A percentile compares a stretch with the other conserved stretches of the same genome.
Conservation (phyloP, 108 stramenopile genomes). For the Pseudonitzschia multistriata region DNA sequence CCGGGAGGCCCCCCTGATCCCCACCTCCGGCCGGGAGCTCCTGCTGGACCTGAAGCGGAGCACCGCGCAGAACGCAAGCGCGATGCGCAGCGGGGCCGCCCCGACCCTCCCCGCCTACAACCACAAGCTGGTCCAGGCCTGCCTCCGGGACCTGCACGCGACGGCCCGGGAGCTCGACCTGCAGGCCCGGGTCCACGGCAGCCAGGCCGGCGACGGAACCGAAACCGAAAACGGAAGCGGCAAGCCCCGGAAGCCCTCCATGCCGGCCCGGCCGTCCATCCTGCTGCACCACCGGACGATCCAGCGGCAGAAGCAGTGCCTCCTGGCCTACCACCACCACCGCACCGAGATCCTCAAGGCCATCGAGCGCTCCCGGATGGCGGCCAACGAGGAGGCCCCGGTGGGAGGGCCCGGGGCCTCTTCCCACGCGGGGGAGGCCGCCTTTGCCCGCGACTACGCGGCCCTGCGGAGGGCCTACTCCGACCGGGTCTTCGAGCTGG, state of each 20-base stretch:
- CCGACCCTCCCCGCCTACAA: slow-evolving; percentile 90
- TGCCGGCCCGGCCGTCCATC: slow-evolving; percentile 65
- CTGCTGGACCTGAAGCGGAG: slow-evolving; percentile 88
- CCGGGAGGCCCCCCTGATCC: slow-evolving; percentile 4
- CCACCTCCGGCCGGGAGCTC: slow-evolving; percentile 72
- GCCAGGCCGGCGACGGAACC: not conserved
- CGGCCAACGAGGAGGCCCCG: not conserved
- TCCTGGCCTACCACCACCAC: slow-evolving; percentile 86
- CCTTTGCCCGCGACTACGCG: slow-evolving; percentile 31
- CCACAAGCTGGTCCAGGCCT: slow-evolving; percentile 62
- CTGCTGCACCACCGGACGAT: slow-evolving; percentile 85
- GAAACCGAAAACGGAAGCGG: slow-evolving; percentile 1
- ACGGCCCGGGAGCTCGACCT: slow-evolving; percentile 59
- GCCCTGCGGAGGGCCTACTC: slow-evolving; percentile 26
- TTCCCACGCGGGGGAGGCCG: slow-evolving; percentile 29
- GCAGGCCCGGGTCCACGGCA: slow-evolving; percentile 42
- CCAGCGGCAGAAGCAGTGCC: slow-evolving; percentile 89
- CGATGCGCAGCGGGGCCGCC: not conserved
- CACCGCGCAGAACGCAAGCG: slow-evolving; percentile 24
- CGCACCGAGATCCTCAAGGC: slow-evolving; percentile 60
- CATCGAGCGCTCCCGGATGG: slow-evolving; percentile 1
- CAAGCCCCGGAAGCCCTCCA: slow-evolving; percentile 34
- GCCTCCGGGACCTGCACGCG: slow-evolving; percentile 55
- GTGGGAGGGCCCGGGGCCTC: slow-evolving; percentile 8
- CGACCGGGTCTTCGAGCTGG: slow-evolving; percentile 44